Evolutionary conservation across 1,139 yeast genomes (phyloP), one percentile per base, ranked within the genome.

Genomic region (Saccharomyces pastorianus): DNA sequence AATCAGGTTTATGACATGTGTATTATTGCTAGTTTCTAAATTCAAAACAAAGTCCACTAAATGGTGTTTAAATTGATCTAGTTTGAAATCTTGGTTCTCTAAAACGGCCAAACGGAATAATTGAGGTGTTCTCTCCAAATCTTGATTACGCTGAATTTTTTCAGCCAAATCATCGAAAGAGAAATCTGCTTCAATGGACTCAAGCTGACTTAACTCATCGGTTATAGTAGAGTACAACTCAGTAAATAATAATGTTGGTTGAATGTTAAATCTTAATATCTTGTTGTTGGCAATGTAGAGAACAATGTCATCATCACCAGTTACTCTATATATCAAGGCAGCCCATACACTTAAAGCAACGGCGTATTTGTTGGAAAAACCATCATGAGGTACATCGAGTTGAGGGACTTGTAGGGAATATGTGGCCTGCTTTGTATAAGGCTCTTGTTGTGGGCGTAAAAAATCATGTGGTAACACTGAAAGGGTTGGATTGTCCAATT

Each of bases 241-340:
- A 1, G 63, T 55, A 61, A 90, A 87, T 0, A 83, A 70, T 63
- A 75, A 65, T 13, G 74, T 71, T 42, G 87, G 81, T 53, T 80
- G 65, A 46, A 89, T 73, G 42, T 74, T 74, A 52, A 86, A 73
- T 64, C 96, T 77, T 47, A 88, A 69, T 27, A 88, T 82, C 26
- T 74, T 71, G 47, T 71, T 67, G n/a, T 76, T 70, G 56, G 83
- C 83, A 1, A 95, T 82, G 27, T 95, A 89, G 58, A 93, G 73
- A n/a, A 87, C 84, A 53, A 93, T 83, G 65, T 93, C 98, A 60
- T 90, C 97, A 67, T 93, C 98, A 28, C 97, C 98, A 4, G 97
- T 86, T 54, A 88, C 76, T 67, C 98, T 79, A 71, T 80, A 85
- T 44, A 88, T 77, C 55, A 93, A 76, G 1, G 85, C 81, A 28